A percentile compares a stretch with the other conserved stretches of the same genome.
Evolutionary conservation across 2,329 filamentous ascomycete species (phyloP).

Genomic region (Cytospora leucostoma): DNA sequence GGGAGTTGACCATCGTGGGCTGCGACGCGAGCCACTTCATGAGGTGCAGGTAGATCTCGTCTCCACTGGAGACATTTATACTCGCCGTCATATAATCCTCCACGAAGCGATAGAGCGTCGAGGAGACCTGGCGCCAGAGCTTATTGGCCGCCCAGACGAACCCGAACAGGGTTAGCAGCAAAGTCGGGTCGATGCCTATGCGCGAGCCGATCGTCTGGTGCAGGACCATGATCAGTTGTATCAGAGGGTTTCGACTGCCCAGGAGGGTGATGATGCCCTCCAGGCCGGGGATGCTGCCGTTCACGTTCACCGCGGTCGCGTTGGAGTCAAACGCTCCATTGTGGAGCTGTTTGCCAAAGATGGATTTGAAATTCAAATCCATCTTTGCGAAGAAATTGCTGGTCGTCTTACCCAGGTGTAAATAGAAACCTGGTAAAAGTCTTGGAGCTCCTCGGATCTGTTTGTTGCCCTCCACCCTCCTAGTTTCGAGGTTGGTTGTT

Average conservation of each 20-base stretch:
- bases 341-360: conserved; percentile 29
- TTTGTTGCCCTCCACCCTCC: not conserved
- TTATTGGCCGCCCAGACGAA: conserved; percentile 50
- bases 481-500: not conserved
- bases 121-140: conserved; percentile 41
- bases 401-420: not conserved
- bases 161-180: conserved; percentile 48
- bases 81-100: conserved; percentile 51
- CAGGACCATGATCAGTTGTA: conserved; percentile 46
- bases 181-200: conserved; percentile 52
- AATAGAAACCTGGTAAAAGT: not conserved
- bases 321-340: conserved; percentile 32
- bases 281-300: conserved; percentile 32
- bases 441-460: not conserved
- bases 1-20: conserved; percentile 52
- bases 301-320: conserved; percentile 26
- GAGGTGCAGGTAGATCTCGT: conserved; percentile 60
- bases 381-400: conserved; percentile 23
- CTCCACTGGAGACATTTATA: conserved; percentile 55
- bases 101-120: conserved; percentile 37
- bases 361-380: conserved; percentile 35
- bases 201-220: conserved; percentile 47
- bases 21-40: conserved; percentile 61
- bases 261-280: conserved; percentile 50
- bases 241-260: conserved; percentile 45